A percentile compares a stretch with the other conserved stretches of the same genome.
Evolutionary conservation across 768 basidiomycete genomes (phyloP).

Genomic region (Leccinum subgranulosum): DNA sequence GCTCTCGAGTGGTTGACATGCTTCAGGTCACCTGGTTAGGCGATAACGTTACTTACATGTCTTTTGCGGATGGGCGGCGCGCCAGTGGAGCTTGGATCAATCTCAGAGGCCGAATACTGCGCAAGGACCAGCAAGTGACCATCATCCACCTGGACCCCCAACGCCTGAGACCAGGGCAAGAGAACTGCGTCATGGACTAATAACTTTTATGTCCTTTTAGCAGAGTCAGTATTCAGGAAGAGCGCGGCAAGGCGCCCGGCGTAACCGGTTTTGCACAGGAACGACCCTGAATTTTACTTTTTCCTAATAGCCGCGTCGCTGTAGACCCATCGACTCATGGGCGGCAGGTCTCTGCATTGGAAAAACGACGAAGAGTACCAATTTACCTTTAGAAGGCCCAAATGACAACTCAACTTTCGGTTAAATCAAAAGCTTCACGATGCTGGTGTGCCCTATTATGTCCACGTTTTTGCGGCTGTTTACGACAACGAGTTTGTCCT

Average conservation of each 20-base stretch:
- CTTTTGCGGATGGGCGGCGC: background rate
- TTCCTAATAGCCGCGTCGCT: background rate
- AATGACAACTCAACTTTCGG: background rate
- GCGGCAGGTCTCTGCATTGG: background rate
- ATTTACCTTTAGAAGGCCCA: background rate
- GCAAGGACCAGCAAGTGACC: background rate
- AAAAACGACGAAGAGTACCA: background rate
- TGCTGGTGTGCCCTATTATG: background rate
- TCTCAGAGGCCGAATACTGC: background rate
- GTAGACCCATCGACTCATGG: background rate
- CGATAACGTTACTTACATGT: background rate
- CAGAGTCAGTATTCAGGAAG: background rate
- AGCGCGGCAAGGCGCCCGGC: background rate
- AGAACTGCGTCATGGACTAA: background rate
- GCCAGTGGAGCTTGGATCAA: background rate
- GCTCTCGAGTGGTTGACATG: background rate
- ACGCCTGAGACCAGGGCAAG: background rate
- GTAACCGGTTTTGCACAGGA: background rate
- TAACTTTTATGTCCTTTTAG: background rate
- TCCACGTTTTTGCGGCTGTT: slow-evolving; percentile 5
- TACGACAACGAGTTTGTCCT: slow-evolving; percentile 1
- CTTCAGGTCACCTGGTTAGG: background rate
- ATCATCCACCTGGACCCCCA: background rate
- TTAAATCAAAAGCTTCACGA: background rate
- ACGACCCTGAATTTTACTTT: slow-evolving; percentile 6